Conservation (phyloP, 768 basidiomycete genomes). For the Trametes gibbosa region DNA sequence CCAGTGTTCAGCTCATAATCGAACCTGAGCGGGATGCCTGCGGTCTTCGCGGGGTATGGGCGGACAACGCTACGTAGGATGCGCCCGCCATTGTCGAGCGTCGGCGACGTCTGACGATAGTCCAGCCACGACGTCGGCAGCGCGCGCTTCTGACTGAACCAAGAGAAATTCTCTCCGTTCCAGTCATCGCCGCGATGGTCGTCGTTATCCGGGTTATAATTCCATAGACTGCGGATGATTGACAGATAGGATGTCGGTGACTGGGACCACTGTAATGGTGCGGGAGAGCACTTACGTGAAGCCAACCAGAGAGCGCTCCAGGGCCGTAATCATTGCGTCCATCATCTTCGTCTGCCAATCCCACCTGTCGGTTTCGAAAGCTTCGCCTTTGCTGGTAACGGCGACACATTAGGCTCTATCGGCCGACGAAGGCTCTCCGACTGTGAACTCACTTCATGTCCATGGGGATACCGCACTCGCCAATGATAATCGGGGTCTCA, state of each 20-base stretch:
- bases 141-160: slow-evolving; percentile 71
- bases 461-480: slow-evolving; percentile 95
- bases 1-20: slow-evolving; percentile 79
- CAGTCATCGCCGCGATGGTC: slow-evolving; percentile 81
- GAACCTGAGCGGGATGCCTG: slow-evolving; percentile 75
- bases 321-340: slow-evolving; percentile 84
- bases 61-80: slow-evolving; percentile 79
- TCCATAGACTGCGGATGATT: slow-evolving; percentile 71
- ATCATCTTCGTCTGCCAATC: slow-evolving; percentile 88
- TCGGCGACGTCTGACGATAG: slow-evolving; percentile 58
- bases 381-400: slow-evolving; percentile 57
- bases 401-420: neutral
- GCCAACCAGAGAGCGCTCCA: slow-evolving; percentile 74
- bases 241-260: neutral
- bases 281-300: slow-evolving; percentile 70
- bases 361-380: slow-evolving; percentile 72
- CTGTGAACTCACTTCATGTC: slow-evolving; percentile 79
- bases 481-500: slow-evolving; percentile 81
- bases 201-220: slow-evolving; percentile 86
- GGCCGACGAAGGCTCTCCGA: neutral
- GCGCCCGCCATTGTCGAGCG: slow-evolving; percentile 79
- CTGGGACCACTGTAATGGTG: neutral
- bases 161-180: slow-evolving; percentile 98
- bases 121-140: slow-evolving; percentile 54
- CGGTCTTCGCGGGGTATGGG: slow-evolving; percentile 88